A percentile compares a stretch with the other conserved stretches of the same genome.
Evolutionary conservation across 331 rosid species (phyloP).

Genomic region (Malus hybrid): DNA sequence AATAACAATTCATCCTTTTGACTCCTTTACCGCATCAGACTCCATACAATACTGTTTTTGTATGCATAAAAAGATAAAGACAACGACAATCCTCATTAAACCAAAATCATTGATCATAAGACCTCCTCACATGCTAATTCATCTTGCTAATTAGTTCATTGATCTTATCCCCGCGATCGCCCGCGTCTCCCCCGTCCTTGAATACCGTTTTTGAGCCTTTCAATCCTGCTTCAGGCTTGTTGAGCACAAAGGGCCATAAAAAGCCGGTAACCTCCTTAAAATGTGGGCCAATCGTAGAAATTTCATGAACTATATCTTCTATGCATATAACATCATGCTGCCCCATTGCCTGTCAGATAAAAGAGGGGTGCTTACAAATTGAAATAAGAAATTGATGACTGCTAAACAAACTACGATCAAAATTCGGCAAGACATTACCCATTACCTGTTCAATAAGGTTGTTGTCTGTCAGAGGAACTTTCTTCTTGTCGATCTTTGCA

Average conservation of each 20-base stretch:
- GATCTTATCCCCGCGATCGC: slow-evolving; percentile 69
- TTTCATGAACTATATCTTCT: slow-evolving; percentile 82
- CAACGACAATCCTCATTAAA: neutral
- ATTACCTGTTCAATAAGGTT: slow-evolving; percentile 71
- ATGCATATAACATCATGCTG: slow-evolving; percentile 58
- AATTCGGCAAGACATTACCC: neutral
- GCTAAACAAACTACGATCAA: neutral
- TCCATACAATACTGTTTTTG: neutral
- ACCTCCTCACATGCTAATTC: slow-evolving; percentile 39
- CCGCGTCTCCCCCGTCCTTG: slow-evolving; percentile 78
- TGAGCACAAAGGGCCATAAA: slow-evolving; percentile 72
- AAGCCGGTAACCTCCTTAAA: slow-evolving; percentile 62
- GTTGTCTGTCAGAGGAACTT: slow-evolving; percentile 86
- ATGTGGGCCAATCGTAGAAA: slow-evolving; percentile 62
- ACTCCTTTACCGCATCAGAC: neutral
- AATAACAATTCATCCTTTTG: neutral
- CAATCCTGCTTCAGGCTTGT: slow-evolving; percentile 57
- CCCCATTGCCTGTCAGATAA: slow-evolving; percentile 52
- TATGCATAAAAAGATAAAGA: neutral
- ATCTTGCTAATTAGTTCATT: slow-evolving; percentile 68
- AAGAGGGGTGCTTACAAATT: neutral
- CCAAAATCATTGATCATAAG: neutral
- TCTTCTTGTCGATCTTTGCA: slow-evolving; percentile 47
- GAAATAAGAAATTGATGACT: neutral
- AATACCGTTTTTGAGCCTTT: slow-evolving; percentile 45